phyloP scores from a whole-genome alignment of 495 filamentous ascomycete species.

The Trichoderma asperelloides region DNA sequence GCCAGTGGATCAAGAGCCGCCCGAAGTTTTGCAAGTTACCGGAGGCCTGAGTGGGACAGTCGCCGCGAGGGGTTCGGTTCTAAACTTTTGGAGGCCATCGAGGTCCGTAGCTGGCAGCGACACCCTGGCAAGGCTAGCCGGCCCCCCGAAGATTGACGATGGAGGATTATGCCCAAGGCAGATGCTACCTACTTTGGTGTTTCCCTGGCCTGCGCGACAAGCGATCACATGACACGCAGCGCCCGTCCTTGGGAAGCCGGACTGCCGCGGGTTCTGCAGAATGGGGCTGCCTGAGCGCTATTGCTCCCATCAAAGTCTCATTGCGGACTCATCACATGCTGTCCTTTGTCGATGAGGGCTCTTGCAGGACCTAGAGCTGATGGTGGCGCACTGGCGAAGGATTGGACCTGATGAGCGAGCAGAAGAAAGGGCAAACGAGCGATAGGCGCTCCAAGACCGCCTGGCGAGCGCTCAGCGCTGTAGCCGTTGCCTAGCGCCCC shows the following conservation, averaged over 20 bases:
- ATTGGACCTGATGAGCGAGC: background rate
- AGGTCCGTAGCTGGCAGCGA: background rate
- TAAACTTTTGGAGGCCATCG: background rate
- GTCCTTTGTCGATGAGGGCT: background rate
- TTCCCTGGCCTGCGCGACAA: background rate
- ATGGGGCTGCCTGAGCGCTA: background rate
- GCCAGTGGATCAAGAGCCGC: slow-evolving; percentile 2
- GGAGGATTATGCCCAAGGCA: background rate
- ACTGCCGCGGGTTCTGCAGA: background rate
- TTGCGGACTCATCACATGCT: background rate
- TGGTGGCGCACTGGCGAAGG: background rate
- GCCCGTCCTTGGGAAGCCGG: background rate
- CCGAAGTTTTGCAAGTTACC: slow-evolving; percentile 1
- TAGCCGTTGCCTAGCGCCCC: too few relatives aligned
- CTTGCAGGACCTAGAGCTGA: background rate
- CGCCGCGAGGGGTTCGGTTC: slow-evolving; percentile 2
- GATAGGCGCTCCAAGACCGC: too few relatives aligned
- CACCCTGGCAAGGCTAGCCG: background rate
- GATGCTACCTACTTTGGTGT: background rate
- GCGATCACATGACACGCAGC: background rate
- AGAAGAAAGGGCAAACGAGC: background rate
- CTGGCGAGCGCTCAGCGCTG: too few relatives aligned
- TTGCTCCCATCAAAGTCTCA: background rate
- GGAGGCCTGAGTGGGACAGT: slow-evolving; percentile 4
- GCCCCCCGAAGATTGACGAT: background rate